Base-by-base conservation (phyloP, 1,284 basidiomycete genomes). In the Irpex lacteus region DNA sequence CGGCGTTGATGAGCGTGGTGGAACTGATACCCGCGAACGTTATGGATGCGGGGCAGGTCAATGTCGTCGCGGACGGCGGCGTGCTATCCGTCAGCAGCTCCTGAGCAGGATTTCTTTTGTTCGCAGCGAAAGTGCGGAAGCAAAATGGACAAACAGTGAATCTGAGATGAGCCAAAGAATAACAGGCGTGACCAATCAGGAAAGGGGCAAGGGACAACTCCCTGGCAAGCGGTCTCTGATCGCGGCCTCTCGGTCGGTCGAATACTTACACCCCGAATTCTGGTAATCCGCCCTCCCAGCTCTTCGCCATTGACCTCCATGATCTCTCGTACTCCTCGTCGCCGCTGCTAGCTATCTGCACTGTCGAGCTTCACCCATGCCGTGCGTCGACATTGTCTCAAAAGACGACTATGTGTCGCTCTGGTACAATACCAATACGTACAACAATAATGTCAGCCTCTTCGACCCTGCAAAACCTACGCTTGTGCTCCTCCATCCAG, bases 401-500 rank as follows among this genome's bases (percentile, higher is more conserved):
- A 72, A 74, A 49, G 82, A 85, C 67, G 90, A 92, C 78, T 87
- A 85, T 73, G 85, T 84, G 57, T 86, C 87, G 13, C 82, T 92
- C 64, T 88, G 81, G 81, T 92, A 92, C 75, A 81, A 71, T 63
- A 90, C 90, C 4, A 91, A 90, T 73, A 75, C 82, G 57, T 77
- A 81, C 3, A 71, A 74, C 8, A 77, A 78, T 66, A 87, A 85
- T 69, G 87, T 90, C 64, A 81, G 86, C 68, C 83, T 83, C 62
- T 90, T 92, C 75, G 80, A 88, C 71, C 82, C 84, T 13, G 77
- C 78, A 44, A 89, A 85, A 70, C 85, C 89, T 0, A 86, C 86
- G 0, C 77, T 91, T 66, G 80, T 89, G 60, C 78, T 92, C 63
- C 76, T 92, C 0, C 90, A 88, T 67, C 89, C 90, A 5, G 75